Base-by-base conservation (phyloP, 805 yeast species). In the Sungouiozyma intestinalis region DNA sequence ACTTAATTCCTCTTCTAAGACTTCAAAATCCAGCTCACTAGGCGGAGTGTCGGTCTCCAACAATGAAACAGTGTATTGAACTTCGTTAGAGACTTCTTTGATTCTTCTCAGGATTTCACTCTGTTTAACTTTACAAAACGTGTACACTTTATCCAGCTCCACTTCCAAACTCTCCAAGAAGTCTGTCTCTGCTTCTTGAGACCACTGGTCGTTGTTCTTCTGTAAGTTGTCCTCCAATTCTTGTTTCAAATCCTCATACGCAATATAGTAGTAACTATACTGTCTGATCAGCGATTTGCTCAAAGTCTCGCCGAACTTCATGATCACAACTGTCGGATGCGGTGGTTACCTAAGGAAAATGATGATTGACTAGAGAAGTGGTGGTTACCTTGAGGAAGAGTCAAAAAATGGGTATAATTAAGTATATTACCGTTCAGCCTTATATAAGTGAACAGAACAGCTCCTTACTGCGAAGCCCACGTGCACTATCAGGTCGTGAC, bases 241-340 rank as follows among this genome's bases (percentile, higher is more conserved):
- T 51, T 81, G 77, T 65, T 90, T 90, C 60, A 90, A 72, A 58
- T 85, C 95, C 65, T 90, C 97, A 58, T 90, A 90, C 40, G 86
- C 74, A 52, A 90, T 80, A 62, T 92, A 92, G 66, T 92, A 92
- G 68, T 82, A 86, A 51, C 81, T 76, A 65, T 88, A 88, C 63
- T 86, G 92, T 63, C 85, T 82, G 63, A 88, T 88, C 48, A 90
- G 78, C 42, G 95, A 84, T 51, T 84, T 80, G 60, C 85, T 79
- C 53, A 90, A 73, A 56, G 86, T 94, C 63, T 88, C 95, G 27
- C 98, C 98, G 57, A 92, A 92, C 73, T 88, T 90, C 97, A 92
- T 92, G n/a, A n/a, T n/a, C n/a, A n/a, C n/a, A n/a, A n/a, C n/a
- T 33, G n/a, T 8, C 16, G n/a, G 35, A 7, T 33, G 8, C 7